A percentile compares a stretch with the other conserved stretches of the same genome.
These are phyloP conservation scores for Globisporangium recalcitrans DNA, from an alignment of 352 stramenopile genomes.

Conservation along the genomic window DNA sequence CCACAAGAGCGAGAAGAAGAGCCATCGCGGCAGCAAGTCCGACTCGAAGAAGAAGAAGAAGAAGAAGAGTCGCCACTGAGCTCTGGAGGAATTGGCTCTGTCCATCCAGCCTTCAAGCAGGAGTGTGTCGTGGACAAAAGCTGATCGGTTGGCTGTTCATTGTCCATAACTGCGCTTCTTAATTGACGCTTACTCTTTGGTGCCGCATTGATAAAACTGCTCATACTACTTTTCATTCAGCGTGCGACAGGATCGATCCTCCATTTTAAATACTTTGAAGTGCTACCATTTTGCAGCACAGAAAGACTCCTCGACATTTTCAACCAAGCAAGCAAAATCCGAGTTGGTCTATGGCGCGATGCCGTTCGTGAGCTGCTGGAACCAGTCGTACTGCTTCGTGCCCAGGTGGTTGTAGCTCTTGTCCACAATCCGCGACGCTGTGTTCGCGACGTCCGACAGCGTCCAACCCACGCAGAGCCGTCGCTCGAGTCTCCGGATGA, in stretches of 20 bases:
- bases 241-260: background rate
- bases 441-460: slow-evolving; percentile 45
- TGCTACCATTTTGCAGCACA: background rate
- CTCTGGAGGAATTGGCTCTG: background rate
- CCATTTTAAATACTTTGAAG: slow-evolving; percentile 6
- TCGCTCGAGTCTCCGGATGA: slow-evolving; percentile 44
- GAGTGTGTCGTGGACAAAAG: background rate
- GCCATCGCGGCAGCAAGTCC: slow-evolving; percentile 18
- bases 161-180: background rate
- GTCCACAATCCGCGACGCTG: slow-evolving; percentile 53
- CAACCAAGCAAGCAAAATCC: background rate
- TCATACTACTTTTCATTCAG: background rate
- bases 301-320: background rate
- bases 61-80: slow-evolving; percentile 7
- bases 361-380: slow-evolving; percentile 84
- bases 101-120: background rate
- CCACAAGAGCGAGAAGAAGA: slow-evolving; percentile 33
- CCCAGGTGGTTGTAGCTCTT: slow-evolving; percentile 73
- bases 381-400: slow-evolving; percentile 86
- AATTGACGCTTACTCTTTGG: background rate
- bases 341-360: slow-evolving; percentile 40
- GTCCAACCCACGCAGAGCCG: slow-evolving; percentile 55
- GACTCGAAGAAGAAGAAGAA: slow-evolving; percentile 27
- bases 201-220: background rate
- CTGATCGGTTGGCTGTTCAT: background rate